Evolutionary conservation across 108 stramenopile species (phyloP), one percentile per base, ranked within the genome.

Genomic region (Skeletonema marinoi): DNA sequence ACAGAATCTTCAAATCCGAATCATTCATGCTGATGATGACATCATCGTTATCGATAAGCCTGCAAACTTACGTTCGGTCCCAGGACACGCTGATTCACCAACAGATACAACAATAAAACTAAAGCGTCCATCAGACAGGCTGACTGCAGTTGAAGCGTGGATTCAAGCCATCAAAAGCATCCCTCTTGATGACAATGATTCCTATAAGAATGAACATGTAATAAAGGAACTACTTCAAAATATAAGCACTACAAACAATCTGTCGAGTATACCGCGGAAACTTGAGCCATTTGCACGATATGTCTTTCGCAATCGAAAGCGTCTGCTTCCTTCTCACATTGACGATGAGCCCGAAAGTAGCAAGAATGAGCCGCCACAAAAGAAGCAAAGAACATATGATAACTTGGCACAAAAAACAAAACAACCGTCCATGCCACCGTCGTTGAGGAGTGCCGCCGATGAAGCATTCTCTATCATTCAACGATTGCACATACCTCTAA

Each of bases 1-100:
- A 0, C 54, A 56, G 25, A 35, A 39, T 29, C 63, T 64, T 6
- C 35, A 38, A 38, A 91, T 91, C 35, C 54, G 67, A 2, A 65
- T 95, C 38, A 46, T 95, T 6, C 74, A 91, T 61, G 70, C 71
- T 17, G 89, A 92, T 59, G 87, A 86, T 32, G 76, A 71, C 30
- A 79, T 92, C 29, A 67, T 95, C 39, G 90, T 95, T 13, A 83
- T 95, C 21, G 81, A 90, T 30, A 95, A 95, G 60, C 92, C 94
- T 12, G 67, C 74, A 38, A 68, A 89, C 80, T 70, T 95, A 41
- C 84, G 90, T 32, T 90, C 90, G 38, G 91, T 92, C 1, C 92
- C 92, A 13, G 92, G 94, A 7, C 77, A 87, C 76, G 91, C 87
- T 4, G 66, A 80, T 36, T 67, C 66, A 16, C 73, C 86, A 1